Evolutionary conservation across 148 eudicot species (phyloP), one percentile per base, ranked within the genome.

Genomic region (Nyssa sinensis): DNA sequence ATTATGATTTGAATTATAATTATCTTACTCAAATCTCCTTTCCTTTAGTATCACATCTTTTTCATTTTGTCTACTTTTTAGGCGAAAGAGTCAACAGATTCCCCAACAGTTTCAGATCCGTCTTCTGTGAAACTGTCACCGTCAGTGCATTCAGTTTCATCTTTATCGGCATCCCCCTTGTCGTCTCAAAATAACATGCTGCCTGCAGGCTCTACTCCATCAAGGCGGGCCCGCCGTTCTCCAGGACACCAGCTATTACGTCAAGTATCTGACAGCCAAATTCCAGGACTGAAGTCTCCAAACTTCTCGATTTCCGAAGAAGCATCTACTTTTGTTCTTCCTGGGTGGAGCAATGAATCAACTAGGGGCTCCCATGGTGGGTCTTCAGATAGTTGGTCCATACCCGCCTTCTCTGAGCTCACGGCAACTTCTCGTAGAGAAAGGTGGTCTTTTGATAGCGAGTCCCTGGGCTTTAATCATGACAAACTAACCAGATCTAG

Each of bases 381-480:
- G 41, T 89, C 93, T 55, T 91, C 91, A 25, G 90, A 87, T 78
- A 79, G 85, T 65, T 92, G 90, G 94, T 90, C 90, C 16, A 76
- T 85, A 5, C 86, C 88, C 62, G 79, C 83, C 41, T 84, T 88
- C 64, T 80, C 93, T 31, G 92, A 89, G 71, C 83, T 91, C 29
- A 75, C 81, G 79, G 82, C 83, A 14, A 67, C 86, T 47, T 84
- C 90, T 35, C 91, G 81, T 37, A 79, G 87, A 74, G 92, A 86
- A 69, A 84, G 86, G 70, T 86, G 89, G 87, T 93, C 98, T 53
- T 87, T 93, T 64, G 96, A 86, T 74, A 93, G 92, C 59, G 96
- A 86, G 65, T 75, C 85, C 33, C 74, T 77, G 61, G 82, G 87
- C 68, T 76, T 86, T 64, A 41, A 72, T 68, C 84, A 63, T 27